These are phyloP conservation scores for Oryza australiensis DNA, from an alignment of 176 grass and related monocot genomes.

Conservation along the genomic window DNA sequence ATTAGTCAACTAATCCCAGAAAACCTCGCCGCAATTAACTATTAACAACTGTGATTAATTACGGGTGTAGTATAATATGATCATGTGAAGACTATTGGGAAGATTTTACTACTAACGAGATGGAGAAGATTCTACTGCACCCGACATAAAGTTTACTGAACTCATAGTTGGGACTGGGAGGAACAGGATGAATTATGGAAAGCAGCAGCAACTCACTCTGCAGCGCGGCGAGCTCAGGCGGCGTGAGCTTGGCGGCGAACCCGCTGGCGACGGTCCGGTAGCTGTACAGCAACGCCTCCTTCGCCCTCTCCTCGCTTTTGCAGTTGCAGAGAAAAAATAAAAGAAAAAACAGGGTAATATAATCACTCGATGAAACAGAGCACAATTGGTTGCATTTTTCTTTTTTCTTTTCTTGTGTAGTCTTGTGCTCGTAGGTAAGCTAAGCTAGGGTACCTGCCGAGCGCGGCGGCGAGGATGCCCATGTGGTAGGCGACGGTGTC, in stretches of 20 bases:
- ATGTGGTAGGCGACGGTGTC: constrained; percentile 24
- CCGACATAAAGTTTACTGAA: background rate
- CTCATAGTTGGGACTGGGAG: background rate
- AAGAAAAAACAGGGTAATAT: background rate
- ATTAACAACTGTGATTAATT: background rate
- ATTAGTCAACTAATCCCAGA: background rate
- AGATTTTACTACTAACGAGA: background rate
- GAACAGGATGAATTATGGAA: background rate
- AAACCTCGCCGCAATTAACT: background rate
- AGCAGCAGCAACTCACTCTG: constrained; percentile 44
- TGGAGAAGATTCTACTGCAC: constrained; percentile 10
- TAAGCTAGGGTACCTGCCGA: constrained; percentile 35
- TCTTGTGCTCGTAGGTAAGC: background rate
- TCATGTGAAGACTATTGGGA: constrained; percentile 12
- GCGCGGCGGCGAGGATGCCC: constrained; percentile 41
- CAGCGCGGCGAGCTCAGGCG: constrained; percentile 47
- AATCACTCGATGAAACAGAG: background rate
- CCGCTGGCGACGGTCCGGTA: constrained; percentile 53
- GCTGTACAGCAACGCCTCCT: constrained; percentile 62
- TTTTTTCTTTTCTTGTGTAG: no score
- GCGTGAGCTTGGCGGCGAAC: constrained; percentile 76
- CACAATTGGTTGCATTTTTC: no score
- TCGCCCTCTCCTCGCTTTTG: constrained; percentile 59
- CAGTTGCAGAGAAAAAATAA: background rate
- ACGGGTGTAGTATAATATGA: background rate